Evolutionary conservation across 2,329 filamentous ascomycete species (phyloP).

Genomic region (Penicillium sp.): DNA sequence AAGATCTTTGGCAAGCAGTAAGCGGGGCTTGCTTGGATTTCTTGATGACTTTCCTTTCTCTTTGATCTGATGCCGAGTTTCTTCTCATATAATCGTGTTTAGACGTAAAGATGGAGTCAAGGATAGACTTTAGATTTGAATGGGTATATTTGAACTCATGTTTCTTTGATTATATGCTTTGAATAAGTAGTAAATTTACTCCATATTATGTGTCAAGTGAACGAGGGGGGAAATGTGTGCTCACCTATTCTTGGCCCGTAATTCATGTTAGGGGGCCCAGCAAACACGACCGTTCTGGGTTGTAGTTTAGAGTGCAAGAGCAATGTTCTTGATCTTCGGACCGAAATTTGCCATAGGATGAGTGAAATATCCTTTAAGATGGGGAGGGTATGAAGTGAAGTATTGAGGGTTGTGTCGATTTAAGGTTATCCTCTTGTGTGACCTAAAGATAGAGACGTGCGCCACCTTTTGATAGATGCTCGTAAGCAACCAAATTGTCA

Average conservation of each 20-base stretch:
- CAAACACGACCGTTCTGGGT: constrained; percentile 6
- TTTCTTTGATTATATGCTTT: too few relatives aligned
- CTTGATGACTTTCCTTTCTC: constrained; percentile 14
- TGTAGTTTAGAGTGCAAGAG: background rate
- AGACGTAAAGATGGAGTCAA: background rate
- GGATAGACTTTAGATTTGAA: constrained; percentile 1
- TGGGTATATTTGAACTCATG: background rate
- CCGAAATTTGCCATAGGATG: background rate
- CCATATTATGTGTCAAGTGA: too few relatives aligned
- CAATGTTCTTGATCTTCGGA: background rate
- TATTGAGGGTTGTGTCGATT: background rate
- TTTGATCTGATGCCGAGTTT: background rate
- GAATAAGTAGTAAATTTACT: too few relatives aligned
- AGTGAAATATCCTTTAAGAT: background rate
- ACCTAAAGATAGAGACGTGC: background rate
- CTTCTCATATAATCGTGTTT: background rate
- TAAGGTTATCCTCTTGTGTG: background rate
- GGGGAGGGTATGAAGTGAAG: background rate
- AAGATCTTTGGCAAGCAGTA: constrained; percentile 60
- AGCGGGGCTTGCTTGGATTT: background rate
- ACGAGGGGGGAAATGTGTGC: too few relatives aligned
- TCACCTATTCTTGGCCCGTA: too few relatives aligned
- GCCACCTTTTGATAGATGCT: background rate
- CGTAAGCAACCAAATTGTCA: background rate
- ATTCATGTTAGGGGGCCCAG: constrained; percentile 6